These are phyloP conservation scores for Wickerhamomyces canadensis DNA, from an alignment of 805 yeast species.

Conservation along the genomic window DNA sequence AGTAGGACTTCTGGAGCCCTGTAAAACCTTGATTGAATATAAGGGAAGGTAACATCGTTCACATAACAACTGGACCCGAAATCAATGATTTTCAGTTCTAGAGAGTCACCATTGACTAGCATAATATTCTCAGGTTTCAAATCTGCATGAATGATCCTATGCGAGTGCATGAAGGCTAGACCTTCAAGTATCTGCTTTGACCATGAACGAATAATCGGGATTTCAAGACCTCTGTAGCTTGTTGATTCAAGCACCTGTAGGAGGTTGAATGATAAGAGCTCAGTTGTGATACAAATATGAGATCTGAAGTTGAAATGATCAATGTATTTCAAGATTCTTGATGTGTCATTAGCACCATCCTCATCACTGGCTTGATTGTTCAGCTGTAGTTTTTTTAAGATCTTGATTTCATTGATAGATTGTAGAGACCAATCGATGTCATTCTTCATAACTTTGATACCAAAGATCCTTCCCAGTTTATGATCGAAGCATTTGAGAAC, in stretches of 20 bases:
- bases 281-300: slow-evolving; percentile 79
- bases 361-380: slow-evolving; percentile 3
- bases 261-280: slow-evolving; percentile 60
- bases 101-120: slow-evolving; percentile 38
- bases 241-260: slow-evolving; percentile 52
- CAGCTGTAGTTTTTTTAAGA: slow-evolving; percentile 42
- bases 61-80: slow-evolving; percentile 67
- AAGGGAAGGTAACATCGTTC: slow-evolving; percentile 68
- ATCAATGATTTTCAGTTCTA: slow-evolving; percentile 66
- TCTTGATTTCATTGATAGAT: slow-evolving; percentile 70
- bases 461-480: slow-evolving; percentile 50
- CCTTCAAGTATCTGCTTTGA: slow-evolving; percentile 54
- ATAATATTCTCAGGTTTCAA: slow-evolving; percentile 82
- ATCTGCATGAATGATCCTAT: slow-evolving; percentile 73
- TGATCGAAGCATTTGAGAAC: slow-evolving; percentile 70
- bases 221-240: slow-evolving; percentile 43
- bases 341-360: not conserved
- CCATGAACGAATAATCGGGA: slow-evolving; percentile 37
- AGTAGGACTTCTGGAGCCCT: slow-evolving; percentile 74
- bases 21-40: slow-evolving; percentile 78
- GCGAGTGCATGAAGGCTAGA: slow-evolving; percentile 49
- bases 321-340: slow-evolving; percentile 37
- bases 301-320: slow-evolving; percentile 77
- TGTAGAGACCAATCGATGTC: slow-evolving; percentile 71
- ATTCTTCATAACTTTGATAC: slow-evolving; percentile 72